Conservation (phyloP, 2,329 filamentous ascomycete genomes). For the Cladosporium sp. region DNA sequence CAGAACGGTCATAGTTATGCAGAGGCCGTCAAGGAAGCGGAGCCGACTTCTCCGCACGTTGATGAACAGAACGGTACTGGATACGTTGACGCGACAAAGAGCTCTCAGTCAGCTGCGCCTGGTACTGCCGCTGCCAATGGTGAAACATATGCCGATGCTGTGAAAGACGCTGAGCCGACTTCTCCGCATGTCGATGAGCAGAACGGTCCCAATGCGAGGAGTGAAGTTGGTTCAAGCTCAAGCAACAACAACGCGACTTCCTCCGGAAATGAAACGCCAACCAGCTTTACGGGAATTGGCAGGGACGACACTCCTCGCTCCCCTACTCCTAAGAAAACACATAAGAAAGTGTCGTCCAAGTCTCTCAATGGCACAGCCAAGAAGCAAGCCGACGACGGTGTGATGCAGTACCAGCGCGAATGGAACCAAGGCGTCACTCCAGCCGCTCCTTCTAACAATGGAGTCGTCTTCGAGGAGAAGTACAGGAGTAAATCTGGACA, state of each 20-base stretch:
- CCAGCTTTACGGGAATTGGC: constrained; percentile 25
- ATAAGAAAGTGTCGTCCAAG: constrained; percentile 26
- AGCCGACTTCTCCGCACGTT: constrained; percentile 12
- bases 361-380: constrained; percentile 19
- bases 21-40: constrained; percentile 8
- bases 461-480: constrained; percentile 8
- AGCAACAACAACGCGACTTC: constrained; percentile 14
- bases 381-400: constrained; percentile 12
- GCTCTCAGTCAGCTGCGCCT: constrained; percentile 15
- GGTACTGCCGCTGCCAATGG: constrained; percentile 16
- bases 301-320: constrained; percentile 28
- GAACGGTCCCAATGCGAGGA: constrained; percentile 14
- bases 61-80: constrained; percentile 19
- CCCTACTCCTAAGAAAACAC: constrained; percentile 21
- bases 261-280: constrained; percentile 2
- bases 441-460: neutral
- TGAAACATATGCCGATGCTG: constrained; percentile 9
- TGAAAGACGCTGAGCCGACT: constrained; percentile 9
- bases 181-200: constrained; percentile 15
- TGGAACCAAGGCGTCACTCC: neutral
- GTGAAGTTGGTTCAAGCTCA: constrained; percentile 8
- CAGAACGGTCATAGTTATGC: constrained; percentile 12
- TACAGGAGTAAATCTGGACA: constrained; percentile 40
- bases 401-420: constrained; percentile 5
- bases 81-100: constrained; percentile 22